Conservation (phyloP, 2,329 filamentous ascomycete species). For the Colletotrichum orbiculare region DNA sequence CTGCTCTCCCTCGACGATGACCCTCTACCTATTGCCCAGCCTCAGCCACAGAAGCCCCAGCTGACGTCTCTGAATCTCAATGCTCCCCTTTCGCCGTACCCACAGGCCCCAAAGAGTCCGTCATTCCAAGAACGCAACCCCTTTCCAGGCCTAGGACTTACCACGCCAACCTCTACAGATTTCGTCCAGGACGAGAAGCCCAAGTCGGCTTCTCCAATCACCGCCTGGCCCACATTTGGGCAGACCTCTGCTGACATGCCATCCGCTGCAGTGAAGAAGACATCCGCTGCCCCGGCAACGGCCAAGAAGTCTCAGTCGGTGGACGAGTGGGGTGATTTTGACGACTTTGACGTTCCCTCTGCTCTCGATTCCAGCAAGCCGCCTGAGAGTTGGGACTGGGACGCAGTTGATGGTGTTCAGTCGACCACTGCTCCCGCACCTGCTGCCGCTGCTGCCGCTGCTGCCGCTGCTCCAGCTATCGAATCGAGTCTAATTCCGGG, state of each 20-base stretch:
- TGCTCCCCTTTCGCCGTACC: conserved; percentile 50
- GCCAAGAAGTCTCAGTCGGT: conserved; percentile 44
- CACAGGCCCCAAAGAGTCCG: conserved; percentile 61
- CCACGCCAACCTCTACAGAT: conserved; percentile 52
- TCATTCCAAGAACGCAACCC: conserved; percentile 66
- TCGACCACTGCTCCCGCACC: conserved; percentile 21
- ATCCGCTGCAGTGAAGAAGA: conserved; percentile 21
- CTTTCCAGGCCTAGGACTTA: conserved; percentile 60
- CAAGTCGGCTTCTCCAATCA: conserved; percentile 53
- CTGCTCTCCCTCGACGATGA: conserved; percentile 52
- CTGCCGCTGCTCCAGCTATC: conserved; percentile 5
- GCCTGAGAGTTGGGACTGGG: conserved; percentile 61
- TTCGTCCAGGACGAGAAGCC: conserved; percentile 47
- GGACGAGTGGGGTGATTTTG: conserved; percentile 64
- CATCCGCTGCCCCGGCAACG: conserved; percentile 9
- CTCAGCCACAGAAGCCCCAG: conserved; percentile 44
- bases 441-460: conserved; percentile 12
- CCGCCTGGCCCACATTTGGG: conserved; percentile 58
- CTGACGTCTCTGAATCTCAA: conserved; percentile 48
- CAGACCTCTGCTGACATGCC: conserved; percentile 16
- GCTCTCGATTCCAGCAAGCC: conserved; percentile 37
- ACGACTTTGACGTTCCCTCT: conserved; percentile 49
- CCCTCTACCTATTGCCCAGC: conserved; percentile 40
- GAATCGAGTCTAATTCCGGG: conserved; percentile 4
- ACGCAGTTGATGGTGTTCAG: conserved; percentile 50